A percentile compares a stretch with the other conserved stretches of the same genome.
phyloP scores from a whole-genome alignment of 2,329 filamentous ascomycete species.

The Exophiala xenobiotica region DNA sequence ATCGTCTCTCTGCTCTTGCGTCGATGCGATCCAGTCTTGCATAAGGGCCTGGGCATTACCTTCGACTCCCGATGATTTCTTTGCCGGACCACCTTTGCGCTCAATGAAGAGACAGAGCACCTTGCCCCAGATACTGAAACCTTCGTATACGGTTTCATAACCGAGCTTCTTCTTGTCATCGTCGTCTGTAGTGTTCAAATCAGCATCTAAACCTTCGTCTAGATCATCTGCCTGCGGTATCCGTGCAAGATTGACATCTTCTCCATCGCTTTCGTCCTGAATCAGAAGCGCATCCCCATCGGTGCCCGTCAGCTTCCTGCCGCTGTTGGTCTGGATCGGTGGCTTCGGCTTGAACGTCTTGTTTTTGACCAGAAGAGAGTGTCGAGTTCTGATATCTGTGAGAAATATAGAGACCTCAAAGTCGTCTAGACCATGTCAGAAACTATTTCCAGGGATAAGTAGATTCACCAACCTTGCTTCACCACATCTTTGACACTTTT shows the following conservation, averaged over 20 bases:
- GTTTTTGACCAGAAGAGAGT: conserved; percentile 81
- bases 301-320: conserved; percentile 57
- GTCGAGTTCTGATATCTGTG: conserved; percentile 78
- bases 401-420: conserved; percentile 95
- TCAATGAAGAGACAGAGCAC: conserved; percentile 89
- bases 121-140: conserved; percentile 92
- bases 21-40: conserved; percentile 82
- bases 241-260: conserved; percentile 37
- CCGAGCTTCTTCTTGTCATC: conserved; percentile 85
- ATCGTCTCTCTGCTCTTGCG: conserved; percentile 55
- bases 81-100: conserved; percentile 57
- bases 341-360: conserved; percentile 69
- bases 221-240: conserved; percentile 23
- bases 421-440: conserved; percentile 62
- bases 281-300: conserved; percentile 46
- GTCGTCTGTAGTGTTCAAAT: conserved; percentile 44
- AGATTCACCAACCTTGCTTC: conserved; percentile 61
- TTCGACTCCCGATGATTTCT: conserved; percentile 35
- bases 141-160: conserved; percentile 86
- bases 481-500: conserved; percentile 86
- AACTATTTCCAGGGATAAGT: conserved; percentile 5
- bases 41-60: conserved; percentile 66
- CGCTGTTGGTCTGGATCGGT: conserved; percentile 55
- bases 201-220: conserved; percentile 14
- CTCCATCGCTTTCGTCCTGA: conserved; percentile 63